These are phyloP conservation scores for Eruca vesicaria DNA, from an alignment of 441 rosid species.

Conservation along the genomic window DNA sequence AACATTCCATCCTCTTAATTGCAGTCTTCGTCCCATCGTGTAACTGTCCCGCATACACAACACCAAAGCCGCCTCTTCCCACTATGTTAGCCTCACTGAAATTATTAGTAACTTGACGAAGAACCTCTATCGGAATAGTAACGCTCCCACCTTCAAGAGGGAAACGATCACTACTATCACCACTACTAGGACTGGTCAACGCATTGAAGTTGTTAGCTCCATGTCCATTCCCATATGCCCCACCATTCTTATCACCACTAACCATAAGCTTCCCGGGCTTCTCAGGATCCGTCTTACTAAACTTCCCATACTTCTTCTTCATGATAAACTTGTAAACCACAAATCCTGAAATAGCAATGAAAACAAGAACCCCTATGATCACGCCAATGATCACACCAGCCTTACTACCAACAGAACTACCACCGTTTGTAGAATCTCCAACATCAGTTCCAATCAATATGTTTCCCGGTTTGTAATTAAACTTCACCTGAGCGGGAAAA, in stretches of 20 bases:
- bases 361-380: constrained; percentile 45
- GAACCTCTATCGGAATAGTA: constrained; percentile 64
- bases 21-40: constrained; percentile 77
- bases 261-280: constrained; percentile 38
- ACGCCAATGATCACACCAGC: constrained; percentile 50
- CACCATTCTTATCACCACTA: constrained; percentile 37
- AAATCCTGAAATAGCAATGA: constrained; percentile 50
- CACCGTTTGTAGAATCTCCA: constrained; percentile 30
- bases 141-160: constrained; percentile 64
- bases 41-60: constrained; percentile 74
- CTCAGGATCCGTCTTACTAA: constrained; percentile 45
- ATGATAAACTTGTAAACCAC: constrained; percentile 52
- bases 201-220: constrained; percentile 46
- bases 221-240: constrained; percentile 35
- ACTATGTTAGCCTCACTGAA: constrained; percentile 65
- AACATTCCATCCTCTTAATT: constrained; percentile 41
- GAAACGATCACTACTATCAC: constrained; percentile 50
- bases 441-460: constrained; percentile 40
- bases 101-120: constrained; percentile 69
- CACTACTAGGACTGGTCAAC: constrained; percentile 60
- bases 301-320: constrained; percentile 44
- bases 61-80: constrained; percentile 96
- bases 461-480: constrained; percentile 49
- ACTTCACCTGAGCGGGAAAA: constrained; percentile 43
- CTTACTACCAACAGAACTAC: constrained; percentile 32